Evolutionary conservation across 208 protist genomes (phyloP).

Genomic region (Naegleria fowleri): DNA sequence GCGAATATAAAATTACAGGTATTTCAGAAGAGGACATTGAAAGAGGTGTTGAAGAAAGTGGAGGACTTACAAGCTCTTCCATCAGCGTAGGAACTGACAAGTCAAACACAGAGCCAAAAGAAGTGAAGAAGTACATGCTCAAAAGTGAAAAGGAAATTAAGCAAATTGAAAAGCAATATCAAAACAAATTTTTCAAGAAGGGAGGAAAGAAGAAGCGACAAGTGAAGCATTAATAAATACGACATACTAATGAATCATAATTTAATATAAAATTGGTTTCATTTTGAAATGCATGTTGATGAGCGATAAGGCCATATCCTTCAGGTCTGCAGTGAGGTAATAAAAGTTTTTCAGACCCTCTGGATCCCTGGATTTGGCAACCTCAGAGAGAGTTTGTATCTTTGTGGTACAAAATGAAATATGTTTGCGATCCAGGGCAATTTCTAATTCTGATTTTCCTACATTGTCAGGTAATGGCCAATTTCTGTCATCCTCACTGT

Average conservation of each 20-base stretch:
- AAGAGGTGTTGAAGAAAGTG: background rate
- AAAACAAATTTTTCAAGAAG: background rate
- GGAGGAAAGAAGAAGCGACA: background rate
- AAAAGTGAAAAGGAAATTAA: background rate
- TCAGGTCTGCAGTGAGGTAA: constrained; percentile 77
- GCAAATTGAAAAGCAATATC: background rate
- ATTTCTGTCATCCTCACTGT: constrained; percentile 41
- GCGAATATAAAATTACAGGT: background rate
- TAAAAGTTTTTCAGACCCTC: constrained; percentile 83
- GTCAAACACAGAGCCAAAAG: background rate
- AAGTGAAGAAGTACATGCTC: background rate
- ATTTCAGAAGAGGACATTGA: background rate
- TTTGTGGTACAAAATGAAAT: constrained; percentile 81
- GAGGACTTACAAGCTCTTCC: background rate
- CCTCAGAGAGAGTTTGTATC: constrained; percentile 72
- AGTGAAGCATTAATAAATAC: background rate
- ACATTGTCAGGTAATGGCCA: constrained; percentile 76
- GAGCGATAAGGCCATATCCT: constrained; percentile 78
- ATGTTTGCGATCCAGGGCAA: constrained; percentile 72
- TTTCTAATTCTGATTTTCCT: constrained; percentile 79
- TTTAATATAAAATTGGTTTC: constrained; percentile 21
- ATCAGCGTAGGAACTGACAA: background rate
- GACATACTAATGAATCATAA: no score
- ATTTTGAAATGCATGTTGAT: constrained; percentile 85
- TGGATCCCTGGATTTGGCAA: constrained; percentile 71